Evolutionary conservation across 768 basidiomycete species (phyloP), one percentile per base, ranked within the genome.

Genomic region (Psilocybe azurescens): DNA sequence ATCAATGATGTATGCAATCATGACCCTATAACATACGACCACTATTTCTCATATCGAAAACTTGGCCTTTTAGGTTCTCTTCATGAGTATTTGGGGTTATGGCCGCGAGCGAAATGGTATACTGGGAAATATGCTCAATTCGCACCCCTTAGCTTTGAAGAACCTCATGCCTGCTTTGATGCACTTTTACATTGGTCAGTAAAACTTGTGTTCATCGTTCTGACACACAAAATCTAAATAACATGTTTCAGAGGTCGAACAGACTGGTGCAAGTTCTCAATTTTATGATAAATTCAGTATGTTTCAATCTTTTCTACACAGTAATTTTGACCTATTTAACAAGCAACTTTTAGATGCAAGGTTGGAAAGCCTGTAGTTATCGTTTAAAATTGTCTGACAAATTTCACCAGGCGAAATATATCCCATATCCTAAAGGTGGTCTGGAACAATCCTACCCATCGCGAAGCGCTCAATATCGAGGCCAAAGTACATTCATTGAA

Each of bases 201-300:
- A 18, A 39, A 2, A 7, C 28, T 18, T 24, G 4, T 47, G 46
- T 44, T 10, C 38, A 54, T 48, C 38, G 10, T 11, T 39, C 16
- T 5, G 39, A 30, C 16, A n/a, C 11, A 48, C 32, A 14, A 29
- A 18, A 16, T 51, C 39, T 9, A 18, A 46, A 50, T 53, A 62
- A 38, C 24, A 1, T 13, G 13, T 56, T 49, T 39, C 72, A 97
- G 97, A 99, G 85, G 95, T 98, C 49, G 97, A 99, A 74, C 90
- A 91, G 68, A 99, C 97, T 0, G 97, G 97, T 32, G 94, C 95
- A 20, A 97, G 95, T 71, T 97, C 95, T 0, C 97, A 99, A 71
- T 99, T 99, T 78, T 99, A 97, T 76, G 97, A 97, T 74, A 96
- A 97, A 87, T 97, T 96, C 71, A 93, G 93, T 93, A 70, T 65